Base-by-base conservation (phyloP, 495 filamentous ascomycete species). In the Penicillium nucicola region DNA sequence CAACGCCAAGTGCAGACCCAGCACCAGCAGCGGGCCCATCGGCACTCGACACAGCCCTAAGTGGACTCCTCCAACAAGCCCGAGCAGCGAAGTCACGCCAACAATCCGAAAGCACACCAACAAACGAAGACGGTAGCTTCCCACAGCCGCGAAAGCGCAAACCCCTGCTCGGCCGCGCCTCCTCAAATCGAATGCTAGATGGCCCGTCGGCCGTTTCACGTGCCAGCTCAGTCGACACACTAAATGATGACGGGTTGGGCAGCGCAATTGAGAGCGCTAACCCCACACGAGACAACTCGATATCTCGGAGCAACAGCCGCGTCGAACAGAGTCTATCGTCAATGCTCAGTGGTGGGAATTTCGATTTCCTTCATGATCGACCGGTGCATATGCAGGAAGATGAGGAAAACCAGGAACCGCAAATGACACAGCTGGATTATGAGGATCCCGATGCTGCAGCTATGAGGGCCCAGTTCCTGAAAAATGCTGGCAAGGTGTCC, bases 371-470 rank as follows among this genome's bases (percentile, higher is more conserved):
- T 14, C 57, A 59, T 22, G 58, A 59, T 19, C 58, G 56, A 17
- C 46, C 57, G 5, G 20, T 20, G 17, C 59, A 53, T 25, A 39
- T 41, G 17, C 67, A 68, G 9, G 56, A 73, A 40, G 57, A 70
- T 13, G 68, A 66, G 17, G 66, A 72, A 42, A 63, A 68, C 13
- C 59, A 71, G 34, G 56, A 61, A 12, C 73, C 68, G 33, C 66
- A 64, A 11, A 73, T 79, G 76, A 81, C 77, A 33, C 77, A 81
- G 57, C 51, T 81, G n/a, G 71, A 74, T 42, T 81, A 79, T 45
- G 76, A 81, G 51, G 77, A 81, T 50, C 65, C 74, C 5, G 76
- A 79, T 28, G 77, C 74, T 7, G 62, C 68, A 12, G 74, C 75
- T 14, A 77, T 77, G 71, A 64, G 77, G 34, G 69, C 75, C 31